A percentile compares a stretch with the other conserved stretches of the same genome.
These are phyloP conservation scores for Arachnomyces sp. DNA, from an alignment of 2,329 filamentous ascomycete species.

Conservation along the genomic window DNA sequence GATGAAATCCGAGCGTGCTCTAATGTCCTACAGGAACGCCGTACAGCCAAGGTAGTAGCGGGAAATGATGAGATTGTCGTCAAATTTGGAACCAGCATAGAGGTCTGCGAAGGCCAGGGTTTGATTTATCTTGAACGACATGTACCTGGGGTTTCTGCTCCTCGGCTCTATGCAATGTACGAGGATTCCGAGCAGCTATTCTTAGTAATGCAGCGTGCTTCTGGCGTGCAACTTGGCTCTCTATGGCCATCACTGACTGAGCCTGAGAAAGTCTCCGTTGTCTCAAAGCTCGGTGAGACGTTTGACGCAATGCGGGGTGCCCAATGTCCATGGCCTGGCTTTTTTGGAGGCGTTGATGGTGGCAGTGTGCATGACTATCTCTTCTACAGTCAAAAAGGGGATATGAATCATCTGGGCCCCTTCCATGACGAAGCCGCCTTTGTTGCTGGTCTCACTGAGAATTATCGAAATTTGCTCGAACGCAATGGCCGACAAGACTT, in stretches of 20 bases:
- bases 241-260: conserved; percentile 17
- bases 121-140: conserved; percentile 22
- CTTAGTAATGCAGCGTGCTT: conserved; percentile 22
- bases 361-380: conserved; percentile 19
- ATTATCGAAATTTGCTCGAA: conserved; percentile 17
- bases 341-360: conserved; percentile 21
- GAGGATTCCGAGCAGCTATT: conserved; percentile 17
- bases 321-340: conserved; percentile 19
- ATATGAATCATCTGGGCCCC: conserved; percentile 16
- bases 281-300: conserved; percentile 16
- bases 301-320: conserved; percentile 18
- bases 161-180: conserved; percentile 26
- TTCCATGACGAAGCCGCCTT: conserved; percentile 19
- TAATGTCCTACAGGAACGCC: conserved; percentile 18
- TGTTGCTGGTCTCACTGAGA: conserved; percentile 18
- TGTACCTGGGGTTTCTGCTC: conserved; percentile 19
- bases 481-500: conserved; percentile 17
- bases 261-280: conserved; percentile 20
- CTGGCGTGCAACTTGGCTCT: conserved; percentile 15
- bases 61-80: conserved; percentile 20
- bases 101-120: conserved; percentile 12
- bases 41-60: conserved; percentile 21
- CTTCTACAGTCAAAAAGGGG: conserved; percentile 17
- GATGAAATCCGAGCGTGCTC: conserved; percentile 22
- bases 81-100: conserved; percentile 18